Base-by-base conservation (phyloP, 805 yeast genomes). In the Kluyveromyces aestuarii region DNA sequence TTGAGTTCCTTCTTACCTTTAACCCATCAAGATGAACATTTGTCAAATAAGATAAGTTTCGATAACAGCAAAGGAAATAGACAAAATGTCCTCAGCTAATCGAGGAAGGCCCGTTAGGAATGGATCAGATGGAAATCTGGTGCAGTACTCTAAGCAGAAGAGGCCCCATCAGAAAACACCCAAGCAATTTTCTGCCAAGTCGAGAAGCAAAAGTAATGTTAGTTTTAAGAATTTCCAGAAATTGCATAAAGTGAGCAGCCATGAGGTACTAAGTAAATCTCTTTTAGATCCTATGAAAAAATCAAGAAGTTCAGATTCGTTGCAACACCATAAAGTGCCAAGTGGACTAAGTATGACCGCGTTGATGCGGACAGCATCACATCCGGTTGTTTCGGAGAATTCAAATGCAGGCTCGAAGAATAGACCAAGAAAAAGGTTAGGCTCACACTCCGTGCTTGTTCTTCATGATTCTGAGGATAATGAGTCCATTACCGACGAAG, bases 401-500 rank as follows among this genome's bases (percentile, higher is more conserved):
- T 33, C 37, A 35, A 30, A 25, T 55, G 54, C 8, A 60, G 64
- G 1, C 47, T 65, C 33, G 62, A 59, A 51, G 63, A 67, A 13
- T 50, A 61, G 40, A 55, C 67, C 48, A 53, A 58, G 16, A 57
- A 55, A 46, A 59, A 63, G 48, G 55, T 56, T 17, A 30, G 13
- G 21, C 14, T 17, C 39, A 4, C 64, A 64, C 42, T 55, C 64
- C 27, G 59, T 63, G 6, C 40, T 62, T 30, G 64, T 58, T 33
- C 46, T 59, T 19, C 55, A 59, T 27, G 57, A 55, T 27, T 56
- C 57, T 10, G 62, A 56, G 9, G 64, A 50, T 21, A 56, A 47
- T 36, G 62, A 54, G 41, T 61, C 59, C 33, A 53, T 58, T 16
- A 53, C 59, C 6, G 74, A 68, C 47, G 74, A 70, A 45, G 74